A percentile compares a stretch with the other conserved stretches of the same genome.
Conservation (phyloP, 768 basidiomycete genomes). For the Tricholoma matsutake region DNA sequence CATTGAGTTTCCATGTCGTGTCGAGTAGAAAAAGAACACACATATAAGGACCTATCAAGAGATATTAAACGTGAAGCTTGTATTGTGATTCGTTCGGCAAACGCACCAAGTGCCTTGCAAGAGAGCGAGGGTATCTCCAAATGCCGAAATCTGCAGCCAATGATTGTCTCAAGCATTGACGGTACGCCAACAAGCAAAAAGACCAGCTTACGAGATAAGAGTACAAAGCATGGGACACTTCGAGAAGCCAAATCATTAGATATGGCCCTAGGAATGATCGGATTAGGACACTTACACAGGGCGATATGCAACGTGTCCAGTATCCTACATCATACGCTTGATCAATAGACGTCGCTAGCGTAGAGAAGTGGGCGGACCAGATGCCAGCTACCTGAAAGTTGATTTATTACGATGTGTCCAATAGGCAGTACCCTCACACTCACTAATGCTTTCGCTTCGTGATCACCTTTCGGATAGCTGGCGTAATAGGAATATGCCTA, state of each 20-base stretch:
- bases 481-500: slow-evolving; percentile 43
- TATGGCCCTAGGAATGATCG: neutral
- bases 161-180: neutral
- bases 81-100: neutral
- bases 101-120: slow-evolving; percentile 38
- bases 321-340: slow-evolving; percentile 24
- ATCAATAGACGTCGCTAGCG: neutral
- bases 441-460: slow-evolving; percentile 33
- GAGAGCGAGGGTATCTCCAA: slow-evolving; percentile 26
- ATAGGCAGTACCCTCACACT: slow-evolving; percentile 8
- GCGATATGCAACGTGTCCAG: slow-evolving; percentile 40
- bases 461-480: slow-evolving; percentile 36
- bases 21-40: slow-evolving; percentile 16
- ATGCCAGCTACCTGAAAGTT: neutral
- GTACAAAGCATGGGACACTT: slow-evolving; percentile 43
- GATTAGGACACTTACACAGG: slow-evolving; percentile 30
- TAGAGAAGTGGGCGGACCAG: neutral
- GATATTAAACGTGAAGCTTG: neutral
- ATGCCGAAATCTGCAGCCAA: slow-evolving; percentile 34
- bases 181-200: neutral
- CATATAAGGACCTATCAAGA: slow-evolving; percentile 33
- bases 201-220: slow-evolving; percentile 36
- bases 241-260: neutral
- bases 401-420: neutral
- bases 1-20: neutral